Percentiles rank a stretch among this genome's conserved stretches.
Evolutionary conservation across 345 rosid genomes (phyloP).

Genomic region (Pistacia atlantica): DNA sequence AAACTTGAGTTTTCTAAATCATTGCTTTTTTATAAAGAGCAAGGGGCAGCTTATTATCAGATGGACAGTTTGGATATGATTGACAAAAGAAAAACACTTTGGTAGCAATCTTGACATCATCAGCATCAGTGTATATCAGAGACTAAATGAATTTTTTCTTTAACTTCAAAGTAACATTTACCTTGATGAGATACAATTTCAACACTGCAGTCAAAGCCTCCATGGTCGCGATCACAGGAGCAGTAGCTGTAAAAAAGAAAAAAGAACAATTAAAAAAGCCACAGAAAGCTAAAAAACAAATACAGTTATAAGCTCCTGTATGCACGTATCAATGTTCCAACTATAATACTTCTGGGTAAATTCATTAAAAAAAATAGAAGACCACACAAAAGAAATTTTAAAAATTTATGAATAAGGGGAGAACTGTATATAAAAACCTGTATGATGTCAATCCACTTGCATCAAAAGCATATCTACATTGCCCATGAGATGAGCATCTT

Average conservation of each 20-base stretch:
- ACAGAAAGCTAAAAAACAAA: not conserved
- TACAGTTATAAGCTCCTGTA: constrained; percentile 14
- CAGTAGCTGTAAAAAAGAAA: constrained; percentile 70
- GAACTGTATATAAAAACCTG: constrained; percentile 49
- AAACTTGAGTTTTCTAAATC: not conserved
- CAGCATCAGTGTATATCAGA: not conserved
- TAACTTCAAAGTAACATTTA: constrained; percentile 15
- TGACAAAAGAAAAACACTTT: not conserved
- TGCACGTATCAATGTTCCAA: not conserved
- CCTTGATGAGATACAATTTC: constrained; percentile 83
- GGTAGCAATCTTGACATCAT: not conserved
- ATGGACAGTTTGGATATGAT: not conserved
- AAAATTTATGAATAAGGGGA: not conserved
- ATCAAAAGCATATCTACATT: constrained; percentile 71
- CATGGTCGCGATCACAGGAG: constrained; percentile 86
- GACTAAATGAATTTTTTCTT: constrained; percentile 1
- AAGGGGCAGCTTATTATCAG: not conserved
- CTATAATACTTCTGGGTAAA: not conserved
- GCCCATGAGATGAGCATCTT: constrained; percentile 84
- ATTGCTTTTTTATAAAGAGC: not conserved
- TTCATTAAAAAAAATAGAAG: constrained; percentile 8
- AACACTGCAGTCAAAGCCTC: constrained; percentile 92
- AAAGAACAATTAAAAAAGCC: constrained; percentile 10
- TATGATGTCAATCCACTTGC: constrained; percentile 90
- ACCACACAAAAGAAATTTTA: constrained; percentile 2